Base-by-base conservation (phyloP, 1,284 basidiomycete genomes). In the Dichomitus squalens region DNA sequence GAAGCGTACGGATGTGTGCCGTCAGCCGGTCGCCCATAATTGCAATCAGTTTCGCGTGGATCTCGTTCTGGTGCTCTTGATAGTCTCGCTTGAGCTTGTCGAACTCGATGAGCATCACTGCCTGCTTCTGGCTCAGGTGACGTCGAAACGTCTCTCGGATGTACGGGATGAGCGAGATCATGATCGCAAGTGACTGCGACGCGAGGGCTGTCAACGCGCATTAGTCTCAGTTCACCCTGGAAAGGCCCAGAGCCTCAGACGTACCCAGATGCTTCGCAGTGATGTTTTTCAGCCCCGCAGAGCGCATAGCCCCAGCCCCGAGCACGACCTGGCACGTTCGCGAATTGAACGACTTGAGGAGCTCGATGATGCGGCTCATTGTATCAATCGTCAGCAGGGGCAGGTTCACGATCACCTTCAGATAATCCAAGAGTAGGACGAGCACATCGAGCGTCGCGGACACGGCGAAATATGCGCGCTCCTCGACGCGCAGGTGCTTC, bases 21-120 rank as follows among this genome's bases (percentile, higher is more conserved):
- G 81, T 87, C 47, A 99, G 79, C 50, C 96, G 85, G 75, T 99
- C 96, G 52, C 95, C 90, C 97, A 99, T 99, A 75, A 99, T 99
- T 35, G 95, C 92, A 50, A 99, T 91, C 52, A 99, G 82, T 77
- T 99, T 99, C 54, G 93, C 85, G 73, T 99, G 96, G 53, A 99
- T 98, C 78, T 99, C 97, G 71, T 96, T 94, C 76, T 99, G 97
- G 75, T 99, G 96, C 73, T 99, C 96, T 81, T 98, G 95, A 71
- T 93, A 98, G 74, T 99, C 97, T 75, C 96, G 83, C 76, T 96
- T 98, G 57, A 99, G 83, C 78, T 97, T 98, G 78, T 99, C 97
- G 72, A 99, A 99, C 75, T 99, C 96, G 29, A 95, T 86, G 39
- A 99, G 81, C 88, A 99, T 96, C 46, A 98, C 93, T 0, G 94